phyloP scores from a whole-genome alignment of 768 basidiomycete genomes.

The Pisolithus tinctorius region DNA sequence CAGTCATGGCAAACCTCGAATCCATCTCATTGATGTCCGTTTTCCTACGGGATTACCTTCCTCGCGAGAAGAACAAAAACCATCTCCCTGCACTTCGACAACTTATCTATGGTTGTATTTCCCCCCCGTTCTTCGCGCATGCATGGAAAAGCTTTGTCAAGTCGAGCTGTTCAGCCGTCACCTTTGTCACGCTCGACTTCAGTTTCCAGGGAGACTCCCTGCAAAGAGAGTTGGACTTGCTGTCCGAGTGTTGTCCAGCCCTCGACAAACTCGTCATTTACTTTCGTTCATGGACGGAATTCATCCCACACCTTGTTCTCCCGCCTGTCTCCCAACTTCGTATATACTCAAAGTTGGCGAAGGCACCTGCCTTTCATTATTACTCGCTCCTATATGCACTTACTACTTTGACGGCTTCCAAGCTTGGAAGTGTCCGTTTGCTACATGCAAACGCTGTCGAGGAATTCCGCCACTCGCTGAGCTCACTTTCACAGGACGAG shows the following conservation, averaged over 20 bases:
- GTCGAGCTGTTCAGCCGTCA: conserved; percentile 20
- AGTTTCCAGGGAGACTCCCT: conserved; percentile 18
- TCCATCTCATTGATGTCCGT: conserved; percentile 22
- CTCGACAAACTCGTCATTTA: conserved; percentile 22
- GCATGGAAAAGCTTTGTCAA: conserved; percentile 23
- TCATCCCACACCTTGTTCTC: conserved; percentile 13
- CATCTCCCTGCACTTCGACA: conserved; percentile 24
- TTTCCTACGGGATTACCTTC: conserved; percentile 25
- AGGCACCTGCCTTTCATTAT: conserved; percentile 10
- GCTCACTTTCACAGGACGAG: conserved; percentile 6
- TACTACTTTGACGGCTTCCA: conserved; percentile 14
- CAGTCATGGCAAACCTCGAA: conserved; percentile 21
- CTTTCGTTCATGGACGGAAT: conserved; percentile 19
- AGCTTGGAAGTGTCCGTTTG: conserved; percentile 15
- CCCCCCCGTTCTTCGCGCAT: conserved; percentile 22
- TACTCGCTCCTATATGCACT: conserved; percentile 18
- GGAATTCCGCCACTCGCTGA: conserved; percentile 9
- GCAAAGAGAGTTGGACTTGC: conserved; percentile 19
- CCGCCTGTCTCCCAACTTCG: conserved; percentile 22
- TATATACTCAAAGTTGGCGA: conserved; percentile 14
- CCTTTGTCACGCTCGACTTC: conserved; percentile 21
- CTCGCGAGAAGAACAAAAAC: conserved; percentile 19
- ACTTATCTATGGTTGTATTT: conserved; percentile 26
- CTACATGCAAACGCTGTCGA: conserved; percentile 10
- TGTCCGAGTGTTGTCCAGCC: conserved; percentile 18